Evolutionary conservation across 805 yeast genomes (phyloP).

Genomic region (Candida succiphila): DNA sequence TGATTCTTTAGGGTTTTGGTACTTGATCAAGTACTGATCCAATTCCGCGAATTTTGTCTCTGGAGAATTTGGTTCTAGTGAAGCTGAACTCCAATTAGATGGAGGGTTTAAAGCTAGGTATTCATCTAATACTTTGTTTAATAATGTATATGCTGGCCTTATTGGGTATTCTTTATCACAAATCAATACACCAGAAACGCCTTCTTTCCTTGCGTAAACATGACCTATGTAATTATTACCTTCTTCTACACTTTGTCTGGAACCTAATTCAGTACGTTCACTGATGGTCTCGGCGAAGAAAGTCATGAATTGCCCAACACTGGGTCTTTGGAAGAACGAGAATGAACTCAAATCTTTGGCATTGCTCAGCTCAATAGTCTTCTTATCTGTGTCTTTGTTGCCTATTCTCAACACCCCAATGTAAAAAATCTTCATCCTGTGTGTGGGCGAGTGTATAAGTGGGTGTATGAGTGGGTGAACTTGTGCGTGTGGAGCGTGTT

Average conservation of each 20-base stretch:
- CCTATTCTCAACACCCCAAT: constrained; percentile 71
- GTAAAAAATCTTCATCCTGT: constrained; percentile 76
- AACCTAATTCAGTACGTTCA: constrained; percentile 78
- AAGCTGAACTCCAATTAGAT: constrained; percentile 44
- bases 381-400: constrained; percentile 30
- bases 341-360: constrained; percentile 80
- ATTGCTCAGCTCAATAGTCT: constrained; percentile 66
- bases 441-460: neutral
- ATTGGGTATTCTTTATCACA: constrained; percentile 95
- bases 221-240: constrained; percentile 82
- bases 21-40: constrained; percentile 63
- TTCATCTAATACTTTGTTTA: constrained; percentile 87
- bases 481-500: no score
- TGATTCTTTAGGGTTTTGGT: constrained; percentile 96
- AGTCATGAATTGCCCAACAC: constrained; percentile 88
- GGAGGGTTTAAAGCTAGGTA: constrained; percentile 77
- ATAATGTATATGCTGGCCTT: constrained; percentile 88
- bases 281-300: constrained; percentile 89
- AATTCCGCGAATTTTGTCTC: constrained; percentile 47
- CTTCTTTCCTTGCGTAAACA: constrained; percentile 83
- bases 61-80: constrained; percentile 33
- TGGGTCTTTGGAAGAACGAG: constrained; percentile 68
- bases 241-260: constrained; percentile 92
- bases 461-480: neutral
- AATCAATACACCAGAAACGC: constrained; percentile 83